Evolutionary conservation across 371 early-diverging fungal species (phyloP).

Genomic region (Mortierella sp.): DNA sequence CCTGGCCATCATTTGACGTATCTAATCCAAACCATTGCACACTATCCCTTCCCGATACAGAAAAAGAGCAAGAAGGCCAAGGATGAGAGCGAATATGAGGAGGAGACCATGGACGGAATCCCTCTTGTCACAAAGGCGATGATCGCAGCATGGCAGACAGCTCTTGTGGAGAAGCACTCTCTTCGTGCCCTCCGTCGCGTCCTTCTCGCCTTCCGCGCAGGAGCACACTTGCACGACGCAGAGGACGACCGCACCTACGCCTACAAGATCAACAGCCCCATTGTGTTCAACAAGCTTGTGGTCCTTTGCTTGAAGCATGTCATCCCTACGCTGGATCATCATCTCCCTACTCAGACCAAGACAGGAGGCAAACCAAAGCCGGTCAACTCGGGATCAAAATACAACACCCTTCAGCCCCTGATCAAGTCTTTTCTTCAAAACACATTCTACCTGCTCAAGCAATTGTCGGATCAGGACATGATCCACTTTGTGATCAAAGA

Average conservation of each 20-base stretch:
- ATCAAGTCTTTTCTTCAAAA: slow-evolving; percentile 84
- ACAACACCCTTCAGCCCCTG: slow-evolving; percentile 76
- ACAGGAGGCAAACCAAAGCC: slow-evolving; percentile 60
- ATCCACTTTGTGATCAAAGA: slow-evolving; percentile 82
- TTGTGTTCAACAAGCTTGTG: slow-evolving; percentile 85
- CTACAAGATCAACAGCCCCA: slow-evolving; percentile 77
- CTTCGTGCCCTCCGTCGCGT: slow-evolving; percentile 72
- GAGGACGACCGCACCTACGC: slow-evolving; percentile 59
- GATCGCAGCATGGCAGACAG: slow-evolving; percentile 77
- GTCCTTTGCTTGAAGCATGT: slow-evolving; percentile 67
- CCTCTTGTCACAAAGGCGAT: slow-evolving; percentile 74
- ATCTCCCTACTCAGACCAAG: slow-evolving; percentile 59
- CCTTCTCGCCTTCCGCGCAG: slow-evolving; percentile 85
- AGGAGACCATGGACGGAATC: slow-evolving; percentile 41
- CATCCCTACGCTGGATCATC: slow-evolving; percentile 67
- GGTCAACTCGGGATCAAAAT: slow-evolving; percentile 68
- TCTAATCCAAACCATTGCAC: neutral
- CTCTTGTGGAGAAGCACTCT: slow-evolving; percentile 66
- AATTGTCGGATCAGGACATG: slow-evolving; percentile 86
- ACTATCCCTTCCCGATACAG: neutral
- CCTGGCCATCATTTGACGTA: neutral
- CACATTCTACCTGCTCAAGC: slow-evolving; percentile 74
- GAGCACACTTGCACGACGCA: slow-evolving; percentile 82
- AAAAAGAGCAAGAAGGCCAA: slow-evolving; percentile 34
- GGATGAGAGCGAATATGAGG: slow-evolving; percentile 13